Conservation (phyloP, 2,329 filamentous ascomycete species). For the Colletotrichum costaricense region DNA sequence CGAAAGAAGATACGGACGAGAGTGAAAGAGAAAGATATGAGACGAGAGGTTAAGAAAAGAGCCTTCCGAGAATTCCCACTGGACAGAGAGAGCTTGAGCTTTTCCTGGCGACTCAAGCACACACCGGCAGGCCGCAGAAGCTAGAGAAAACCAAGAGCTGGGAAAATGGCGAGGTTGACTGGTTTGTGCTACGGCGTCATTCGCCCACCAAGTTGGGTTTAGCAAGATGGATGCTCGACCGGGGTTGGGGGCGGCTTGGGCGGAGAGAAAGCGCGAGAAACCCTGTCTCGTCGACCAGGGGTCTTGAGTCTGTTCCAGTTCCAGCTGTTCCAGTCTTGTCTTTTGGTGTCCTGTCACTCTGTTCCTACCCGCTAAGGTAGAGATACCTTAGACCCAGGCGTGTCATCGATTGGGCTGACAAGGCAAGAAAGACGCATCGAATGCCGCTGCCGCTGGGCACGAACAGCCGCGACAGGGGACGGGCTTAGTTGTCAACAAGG, state of each 20-base stretch:
- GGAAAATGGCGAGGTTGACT: conserved; percentile 37
- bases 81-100: not conserved
- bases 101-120: conserved; percentile 41
- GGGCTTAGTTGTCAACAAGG: conserved; percentile 10
- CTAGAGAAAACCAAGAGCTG: not conserved
- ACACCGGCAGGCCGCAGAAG: not conserved
- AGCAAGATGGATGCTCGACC: conserved; percentile 23
- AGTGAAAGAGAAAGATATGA: not conserved
- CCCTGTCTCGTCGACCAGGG: conserved; percentile 16
- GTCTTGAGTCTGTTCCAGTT: conserved; percentile 18
- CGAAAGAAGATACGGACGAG: not conserved
- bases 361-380: conserved; percentile 13
- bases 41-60: not conserved
- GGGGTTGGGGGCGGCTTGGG: conserved; percentile 23
- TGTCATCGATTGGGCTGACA: conserved; percentile 33
- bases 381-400: not conserved
- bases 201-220: conserved; percentile 26
- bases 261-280: conserved; percentile 10
- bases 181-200: conserved; percentile 34
- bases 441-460: conserved; percentile 17
- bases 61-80: not conserved
- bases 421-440: conserved; percentile 1
- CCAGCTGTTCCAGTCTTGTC: not conserved
- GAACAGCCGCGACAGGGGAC: conserved; percentile 31
- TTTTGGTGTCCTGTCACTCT: not conserved